Evolutionary conservation across 129 eudicot genomes (phyloP).

Genomic region (Gnaphalium uliginosum): DNA sequence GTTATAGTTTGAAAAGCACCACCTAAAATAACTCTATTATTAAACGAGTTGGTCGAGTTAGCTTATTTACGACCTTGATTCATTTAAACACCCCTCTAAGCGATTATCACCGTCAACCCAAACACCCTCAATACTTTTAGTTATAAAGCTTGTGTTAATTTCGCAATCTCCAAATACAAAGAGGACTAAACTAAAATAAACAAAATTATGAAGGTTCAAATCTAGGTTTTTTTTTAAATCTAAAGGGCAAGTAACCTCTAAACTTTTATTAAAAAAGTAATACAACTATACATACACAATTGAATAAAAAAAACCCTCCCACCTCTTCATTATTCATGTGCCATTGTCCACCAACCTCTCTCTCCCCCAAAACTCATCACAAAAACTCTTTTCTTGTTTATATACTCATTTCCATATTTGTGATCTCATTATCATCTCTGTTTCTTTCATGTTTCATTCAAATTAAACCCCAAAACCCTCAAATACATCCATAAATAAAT

Average conservation of each 20-base stretch:
- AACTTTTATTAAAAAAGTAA: neutral
- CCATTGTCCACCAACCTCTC: conserved; percentile 39
- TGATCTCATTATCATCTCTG: conserved; percentile 5
- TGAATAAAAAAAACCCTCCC: conserved; percentile 34
- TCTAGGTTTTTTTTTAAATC: neutral
- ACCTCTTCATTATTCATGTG: conserved; percentile 47
- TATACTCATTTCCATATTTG: conserved; percentile 28
- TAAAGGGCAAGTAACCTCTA: conserved; percentile 13
- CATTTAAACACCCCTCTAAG: no score
- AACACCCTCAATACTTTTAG: no score
- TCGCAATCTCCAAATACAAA: neutral
- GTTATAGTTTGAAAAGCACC: no score
- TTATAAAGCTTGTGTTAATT: no score
- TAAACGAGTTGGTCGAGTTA: no score
- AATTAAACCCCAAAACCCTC: conserved; percentile 19
- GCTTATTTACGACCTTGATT: no score
- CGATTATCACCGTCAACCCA: no score
- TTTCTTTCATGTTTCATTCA: conserved; percentile 6
- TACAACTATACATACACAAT: neutral
- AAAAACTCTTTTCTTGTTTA: conserved; percentile 4
- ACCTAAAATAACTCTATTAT: no score
- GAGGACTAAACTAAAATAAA: conserved; percentile 7
- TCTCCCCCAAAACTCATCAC: neutral
- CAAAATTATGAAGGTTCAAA: conserved; percentile 5
- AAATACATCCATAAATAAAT: conserved; percentile 13